Percentiles rank a stretch among this genome's conserved stretches.
Evolutionary conservation across 1,284 basidiomycete genomes (phyloP).

Genomic region (Pseudozyma tsukubaensis): DNA sequence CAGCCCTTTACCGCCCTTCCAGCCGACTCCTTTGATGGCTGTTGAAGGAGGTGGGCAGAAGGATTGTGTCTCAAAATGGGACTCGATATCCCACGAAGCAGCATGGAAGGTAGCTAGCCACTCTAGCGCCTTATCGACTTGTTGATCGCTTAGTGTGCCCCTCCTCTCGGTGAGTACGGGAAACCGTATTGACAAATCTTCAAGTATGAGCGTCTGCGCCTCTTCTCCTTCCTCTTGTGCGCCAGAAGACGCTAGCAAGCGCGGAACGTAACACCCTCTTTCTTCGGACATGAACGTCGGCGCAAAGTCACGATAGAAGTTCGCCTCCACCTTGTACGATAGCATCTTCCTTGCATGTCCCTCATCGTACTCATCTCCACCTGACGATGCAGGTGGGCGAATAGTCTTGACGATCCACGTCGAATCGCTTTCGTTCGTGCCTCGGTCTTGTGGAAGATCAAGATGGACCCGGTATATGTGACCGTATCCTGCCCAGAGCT

Average conservation of each 20-base stretch:
- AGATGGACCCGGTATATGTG: slow-evolving; percentile 38
- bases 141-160: slow-evolving; percentile 21
- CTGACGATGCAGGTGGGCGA: slow-evolving; percentile 6
- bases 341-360: slow-evolving; percentile 48
- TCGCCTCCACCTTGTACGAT: slow-evolving; percentile 46
- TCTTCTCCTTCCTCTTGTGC: neutral
- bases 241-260: slow-evolving; percentile 10
- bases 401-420: slow-evolving; percentile 43
- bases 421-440: neutral
- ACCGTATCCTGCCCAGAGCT: slow-evolving; percentile 52
- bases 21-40: neutral
- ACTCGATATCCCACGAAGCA: slow-evolving; percentile 21
- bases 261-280: slow-evolving; percentile 14
- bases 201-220: slow-evolving; percentile 19
- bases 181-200: slow-evolving; percentile 22
- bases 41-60: slow-evolving; percentile 25
- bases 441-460: neutral
- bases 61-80: neutral
- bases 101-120: slow-evolving; percentile 47
- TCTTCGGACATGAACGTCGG: neutral
- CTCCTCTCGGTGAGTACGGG: slow-evolving; percentile 26
- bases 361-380: slow-evolving; percentile 27
- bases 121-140: slow-evolving; percentile 24
- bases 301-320: slow-evolving; percentile 42
- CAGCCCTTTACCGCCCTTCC: slow-evolving; percentile 26